These are phyloP conservation scores for Oleoguttula mirabilis DNA, from an alignment of 495 filamentous ascomycete genomes.

Conservation along the genomic window DNA sequence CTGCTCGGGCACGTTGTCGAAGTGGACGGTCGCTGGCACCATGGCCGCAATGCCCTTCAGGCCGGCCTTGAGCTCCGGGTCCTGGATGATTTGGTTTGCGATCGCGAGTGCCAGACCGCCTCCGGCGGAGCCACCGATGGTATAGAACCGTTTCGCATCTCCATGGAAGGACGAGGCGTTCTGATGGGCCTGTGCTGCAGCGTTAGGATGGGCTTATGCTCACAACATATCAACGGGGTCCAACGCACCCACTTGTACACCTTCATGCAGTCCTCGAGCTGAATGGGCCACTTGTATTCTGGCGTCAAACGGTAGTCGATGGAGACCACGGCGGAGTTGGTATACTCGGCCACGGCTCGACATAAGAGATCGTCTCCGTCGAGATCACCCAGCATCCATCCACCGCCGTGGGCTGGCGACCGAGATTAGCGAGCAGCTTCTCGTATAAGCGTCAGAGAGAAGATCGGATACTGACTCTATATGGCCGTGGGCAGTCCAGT, in stretches of 20 bases:
- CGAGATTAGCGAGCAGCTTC: too few relatives aligned
- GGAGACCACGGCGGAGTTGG: conserved; percentile 22
- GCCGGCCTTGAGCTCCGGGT: conserved; percentile 8
- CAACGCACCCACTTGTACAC: conserved; percentile 18
- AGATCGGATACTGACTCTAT: neutral
- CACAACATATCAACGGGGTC: too few relatives aligned
- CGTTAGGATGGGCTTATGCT: neutral
- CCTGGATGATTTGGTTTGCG: conserved; percentile 18
- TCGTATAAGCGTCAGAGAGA: too few relatives aligned
- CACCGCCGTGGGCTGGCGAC: conserved; percentile 20
- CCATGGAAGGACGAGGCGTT: conserved; percentile 22
- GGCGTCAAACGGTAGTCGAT: conserved; percentile 26
- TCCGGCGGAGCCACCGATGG: conserved; percentile 24
- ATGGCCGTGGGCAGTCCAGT: conserved; percentile 1
- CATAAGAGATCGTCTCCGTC: conserved; percentile 26
- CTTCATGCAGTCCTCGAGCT: conserved; percentile 22
- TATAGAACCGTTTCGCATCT: conserved; percentile 19
- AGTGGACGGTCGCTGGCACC: conserved; percentile 21
- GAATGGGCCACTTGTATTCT: conserved; percentile 22
- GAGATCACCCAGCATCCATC: conserved; percentile 21
- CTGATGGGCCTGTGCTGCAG: conserved; percentile 19
- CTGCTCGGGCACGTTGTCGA: conserved; percentile 17
- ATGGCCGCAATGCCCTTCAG: conserved; percentile 22
- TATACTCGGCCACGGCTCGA: conserved; percentile 17
- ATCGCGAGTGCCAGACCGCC: conserved; percentile 23